phyloP scores from a whole-genome alignment of 345 rosid genomes.

The Gossypium mustelinum region DNA sequence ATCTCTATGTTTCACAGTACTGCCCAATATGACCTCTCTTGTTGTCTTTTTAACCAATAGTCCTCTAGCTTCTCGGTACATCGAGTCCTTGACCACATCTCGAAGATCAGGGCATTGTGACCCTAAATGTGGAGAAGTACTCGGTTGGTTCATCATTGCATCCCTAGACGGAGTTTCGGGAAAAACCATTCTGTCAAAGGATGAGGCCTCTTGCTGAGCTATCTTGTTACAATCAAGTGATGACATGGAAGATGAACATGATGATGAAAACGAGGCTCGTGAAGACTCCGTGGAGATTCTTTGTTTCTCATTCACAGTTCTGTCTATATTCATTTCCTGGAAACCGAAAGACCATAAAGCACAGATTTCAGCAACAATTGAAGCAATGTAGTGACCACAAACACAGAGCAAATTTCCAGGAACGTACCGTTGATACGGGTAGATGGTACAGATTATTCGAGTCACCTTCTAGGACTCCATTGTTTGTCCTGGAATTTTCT shows the following conservation, averaged over 20 bases:
- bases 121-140: slow-evolving; percentile 45
- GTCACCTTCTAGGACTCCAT: not conserved
- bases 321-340: slow-evolving; percentile 51
- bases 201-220: slow-evolving; percentile 54
- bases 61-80: slow-evolving; percentile 82
- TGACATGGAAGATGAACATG: slow-evolving; percentile 79
- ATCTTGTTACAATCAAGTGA: slow-evolving; percentile 58
- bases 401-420: not conserved
- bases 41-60: slow-evolving; percentile 40
- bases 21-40: slow-evolving; percentile 43
- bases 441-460: not conserved
- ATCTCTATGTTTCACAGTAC: slow-evolving; percentile 46
- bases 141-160: slow-evolving; percentile 44
- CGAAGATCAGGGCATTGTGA: slow-evolving; percentile 58
- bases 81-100: slow-evolving; percentile 89
- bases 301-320: slow-evolving; percentile 55
- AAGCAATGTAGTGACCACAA: not conserved
- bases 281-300: slow-evolving; percentile 76
- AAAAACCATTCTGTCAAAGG: slow-evolving; percentile 46
- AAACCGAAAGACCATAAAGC: slow-evolving; percentile 14
- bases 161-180: slow-evolving; percentile 65
- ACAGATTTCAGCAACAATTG: slow-evolving; percentile 12
- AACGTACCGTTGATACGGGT: not conserved
- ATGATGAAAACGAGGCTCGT: slow-evolving; percentile 75
- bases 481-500: not conserved